Conservation (phyloP, 2,329 filamentous ascomycete species). For the Epichloe elymi region DNA sequence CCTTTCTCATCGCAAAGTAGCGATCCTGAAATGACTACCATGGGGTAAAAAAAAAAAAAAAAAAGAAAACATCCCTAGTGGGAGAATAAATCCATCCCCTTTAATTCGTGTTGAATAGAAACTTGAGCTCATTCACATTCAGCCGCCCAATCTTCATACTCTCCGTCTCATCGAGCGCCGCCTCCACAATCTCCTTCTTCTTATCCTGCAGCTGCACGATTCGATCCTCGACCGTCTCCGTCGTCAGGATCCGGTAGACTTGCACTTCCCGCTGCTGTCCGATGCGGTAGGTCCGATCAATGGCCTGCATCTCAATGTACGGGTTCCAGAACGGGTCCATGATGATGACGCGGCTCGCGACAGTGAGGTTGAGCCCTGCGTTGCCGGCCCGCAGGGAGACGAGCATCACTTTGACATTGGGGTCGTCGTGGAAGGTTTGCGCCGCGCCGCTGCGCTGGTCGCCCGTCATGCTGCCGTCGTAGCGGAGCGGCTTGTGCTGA, state of each 20-base stretch:
- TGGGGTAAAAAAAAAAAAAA: too few species aligned
- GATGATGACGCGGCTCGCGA: constrained; percentile 75
- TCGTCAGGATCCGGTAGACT: constrained; percentile 67
- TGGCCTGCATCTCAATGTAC: constrained; percentile 81
- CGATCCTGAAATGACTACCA: too few species aligned
- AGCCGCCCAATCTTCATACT: constrained; percentile 54
- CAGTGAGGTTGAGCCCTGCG: constrained; percentile 73
- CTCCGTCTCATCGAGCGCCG: constrained; percentile 66
- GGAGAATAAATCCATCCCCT: background rate
- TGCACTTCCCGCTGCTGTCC: constrained; percentile 63
- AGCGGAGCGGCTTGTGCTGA: constrained; percentile 50
- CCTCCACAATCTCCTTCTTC: constrained; percentile 65
- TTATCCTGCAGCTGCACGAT: constrained; percentile 67
- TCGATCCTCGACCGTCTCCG: constrained; percentile 74
- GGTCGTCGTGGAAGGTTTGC: constrained; percentile 49
- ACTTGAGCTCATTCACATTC: constrained; percentile 52
- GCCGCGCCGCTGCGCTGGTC: constrained; percentile 56
- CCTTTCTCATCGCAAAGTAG: too few species aligned
- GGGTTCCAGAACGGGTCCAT: constrained; percentile 94
- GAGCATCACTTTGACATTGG: constrained; percentile 59
- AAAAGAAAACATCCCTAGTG: too few species aligned
- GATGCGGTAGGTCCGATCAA: constrained; percentile 81
- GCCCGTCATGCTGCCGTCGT: constrained; percentile 71
- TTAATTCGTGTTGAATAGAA: constrained; percentile 39
- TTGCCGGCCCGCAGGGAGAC: constrained; percentile 73